Evolutionary conservation across 768 basidiomycete species (phyloP).

Genomic region (Phylloporus sp.): DNA sequence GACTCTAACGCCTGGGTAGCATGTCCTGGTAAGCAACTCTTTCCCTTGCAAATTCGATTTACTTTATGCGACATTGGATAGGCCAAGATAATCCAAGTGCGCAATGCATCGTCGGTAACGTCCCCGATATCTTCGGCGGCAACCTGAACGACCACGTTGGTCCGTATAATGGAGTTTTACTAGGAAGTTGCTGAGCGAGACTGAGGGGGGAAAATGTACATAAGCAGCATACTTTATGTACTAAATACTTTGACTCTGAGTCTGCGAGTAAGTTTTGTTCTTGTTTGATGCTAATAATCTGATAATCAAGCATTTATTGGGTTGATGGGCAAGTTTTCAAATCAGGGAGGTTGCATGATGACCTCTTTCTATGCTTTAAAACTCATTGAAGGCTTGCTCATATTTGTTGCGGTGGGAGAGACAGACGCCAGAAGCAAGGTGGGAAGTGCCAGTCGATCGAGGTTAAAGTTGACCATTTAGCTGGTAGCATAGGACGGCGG

Average conservation of each 20-base stretch:
- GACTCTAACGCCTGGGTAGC: conserved; percentile 45
- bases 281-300: too few relatives aligned
- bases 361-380: too few relatives aligned
- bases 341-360: too few relatives aligned
- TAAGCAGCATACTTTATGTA: too few relatives aligned
- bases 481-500: not conserved
- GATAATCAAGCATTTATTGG: too few relatives aligned
- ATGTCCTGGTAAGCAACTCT: conserved; percentile 44
- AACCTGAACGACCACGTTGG: conserved; percentile 43
- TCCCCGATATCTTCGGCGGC: conserved; percentile 41
- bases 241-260: not conserved
- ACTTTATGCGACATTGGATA: conserved; percentile 8
- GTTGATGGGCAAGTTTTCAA: too few relatives aligned
- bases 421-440: too few relatives aligned
- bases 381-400: too few relatives aligned
- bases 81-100: conserved; percentile 54
- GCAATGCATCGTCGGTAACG: conserved; percentile 23
- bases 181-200: not conserved
- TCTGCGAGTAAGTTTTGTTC: not conserved
- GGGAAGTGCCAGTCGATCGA: too few relatives aligned
- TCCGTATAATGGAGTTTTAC: conserved; percentile 28
- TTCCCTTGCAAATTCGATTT: not conserved
- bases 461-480: not conserved
- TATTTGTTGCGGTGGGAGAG: too few relatives aligned
- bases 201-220: too few relatives aligned